phyloP scores from a whole-genome alignment of 352 stramenopile species.

The Halophytophthora polymorphica region DNA sequence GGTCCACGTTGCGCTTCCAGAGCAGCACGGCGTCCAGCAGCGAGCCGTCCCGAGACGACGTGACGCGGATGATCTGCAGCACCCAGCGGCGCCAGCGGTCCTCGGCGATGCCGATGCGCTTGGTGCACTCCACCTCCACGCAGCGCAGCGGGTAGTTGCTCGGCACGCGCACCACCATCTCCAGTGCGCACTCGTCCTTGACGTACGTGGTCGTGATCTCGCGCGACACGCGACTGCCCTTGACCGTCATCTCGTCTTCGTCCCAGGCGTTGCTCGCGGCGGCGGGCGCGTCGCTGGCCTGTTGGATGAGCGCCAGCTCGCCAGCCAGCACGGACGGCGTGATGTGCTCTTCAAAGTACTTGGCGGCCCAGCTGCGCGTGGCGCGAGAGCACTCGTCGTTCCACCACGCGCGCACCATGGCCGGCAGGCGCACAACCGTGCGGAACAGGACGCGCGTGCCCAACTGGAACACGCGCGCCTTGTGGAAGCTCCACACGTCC shows the following conservation, averaged over 20 bases:
- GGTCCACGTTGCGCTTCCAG: constrained; percentile 92
- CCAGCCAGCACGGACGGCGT: constrained; percentile 74
- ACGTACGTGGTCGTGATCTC: constrained; percentile 91
- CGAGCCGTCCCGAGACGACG: constrained; percentile 85
- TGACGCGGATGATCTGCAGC: constrained; percentile 91
- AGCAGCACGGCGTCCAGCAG: constrained; percentile 89
- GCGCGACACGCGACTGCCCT: constrained; percentile 80
- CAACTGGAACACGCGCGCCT: constrained; percentile 45
- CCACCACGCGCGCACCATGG: constrained; percentile 89
- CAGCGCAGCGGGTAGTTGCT: constrained; percentile 86
- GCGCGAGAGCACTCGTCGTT: constrained; percentile 86
- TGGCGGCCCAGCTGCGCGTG: constrained; percentile 76
- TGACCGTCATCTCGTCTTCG: constrained; percentile 82
- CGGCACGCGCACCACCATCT: constrained; percentile 89
- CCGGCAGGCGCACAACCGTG: constrained; percentile 75
- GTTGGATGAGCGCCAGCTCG: constrained; percentile 77
- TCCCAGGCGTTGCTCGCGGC: constrained; percentile 46
- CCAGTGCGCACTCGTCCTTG: constrained; percentile 91
- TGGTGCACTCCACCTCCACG: constrained; percentile 90
- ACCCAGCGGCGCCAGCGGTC: constrained; percentile 91
- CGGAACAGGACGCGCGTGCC: constrained; percentile 76
- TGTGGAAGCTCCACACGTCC: constrained; percentile 31
- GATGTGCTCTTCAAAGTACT: constrained; percentile 89
- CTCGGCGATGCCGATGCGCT: constrained; percentile 88
- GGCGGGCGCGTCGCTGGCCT: constrained; percentile 35